Evolutionary conservation across 2,329 filamentous ascomycete genomes (phyloP).

Genomic region (Fusarium odoratissimum): DNA sequence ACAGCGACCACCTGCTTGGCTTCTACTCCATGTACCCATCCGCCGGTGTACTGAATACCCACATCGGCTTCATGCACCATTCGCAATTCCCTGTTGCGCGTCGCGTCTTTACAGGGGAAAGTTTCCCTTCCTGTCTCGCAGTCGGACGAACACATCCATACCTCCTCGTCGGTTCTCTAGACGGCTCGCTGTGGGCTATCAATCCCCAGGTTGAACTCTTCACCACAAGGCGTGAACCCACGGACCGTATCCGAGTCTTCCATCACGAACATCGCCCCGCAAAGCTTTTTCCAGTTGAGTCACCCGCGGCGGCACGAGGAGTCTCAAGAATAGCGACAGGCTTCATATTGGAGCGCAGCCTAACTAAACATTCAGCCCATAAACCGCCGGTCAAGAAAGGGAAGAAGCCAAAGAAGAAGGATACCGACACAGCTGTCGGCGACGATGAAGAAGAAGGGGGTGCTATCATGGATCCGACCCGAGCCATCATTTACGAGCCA

Average conservation of each 20-base stretch:
- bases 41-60: slow-evolving; percentile 63
- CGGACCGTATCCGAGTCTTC: slow-evolving; percentile 56
- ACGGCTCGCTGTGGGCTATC: slow-evolving; percentile 64
- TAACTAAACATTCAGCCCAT: slow-evolving; percentile 57
- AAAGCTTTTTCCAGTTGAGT: slow-evolving; percentile 45
- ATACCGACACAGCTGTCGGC: slow-evolving; percentile 46
- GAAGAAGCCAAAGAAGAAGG: slow-evolving; percentile 53
- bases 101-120: slow-evolving; percentile 63
- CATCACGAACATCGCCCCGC: slow-evolving; percentile 64
- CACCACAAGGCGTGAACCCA: slow-evolving; percentile 48
- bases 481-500: slow-evolving; percentile 69
- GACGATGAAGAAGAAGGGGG: slow-evolving; percentile 51
- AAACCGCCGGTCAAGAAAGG: slow-evolving; percentile 53
- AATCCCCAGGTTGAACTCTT: slow-evolving; percentile 55
- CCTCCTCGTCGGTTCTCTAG: slow-evolving; percentile 63
- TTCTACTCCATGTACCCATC: slow-evolving; percentile 66
- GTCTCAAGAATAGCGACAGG: slow-evolving; percentile 64
- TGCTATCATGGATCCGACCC: slow-evolving; percentile 52
- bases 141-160: slow-evolving; percentile 65
- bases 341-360: slow-evolving; percentile 62
- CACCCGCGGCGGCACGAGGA: slow-evolving; percentile 54
- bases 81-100: slow-evolving; percentile 65
- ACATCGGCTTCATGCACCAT: slow-evolving; percentile 64
- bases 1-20: slow-evolving; percentile 66
- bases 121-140: slow-evolving; percentile 62